These are phyloP conservation scores for Pyricularia pennisetigena DNA, from an alignment of 2,329 filamentous ascomycete species.

Conservation along the genomic window DNA sequence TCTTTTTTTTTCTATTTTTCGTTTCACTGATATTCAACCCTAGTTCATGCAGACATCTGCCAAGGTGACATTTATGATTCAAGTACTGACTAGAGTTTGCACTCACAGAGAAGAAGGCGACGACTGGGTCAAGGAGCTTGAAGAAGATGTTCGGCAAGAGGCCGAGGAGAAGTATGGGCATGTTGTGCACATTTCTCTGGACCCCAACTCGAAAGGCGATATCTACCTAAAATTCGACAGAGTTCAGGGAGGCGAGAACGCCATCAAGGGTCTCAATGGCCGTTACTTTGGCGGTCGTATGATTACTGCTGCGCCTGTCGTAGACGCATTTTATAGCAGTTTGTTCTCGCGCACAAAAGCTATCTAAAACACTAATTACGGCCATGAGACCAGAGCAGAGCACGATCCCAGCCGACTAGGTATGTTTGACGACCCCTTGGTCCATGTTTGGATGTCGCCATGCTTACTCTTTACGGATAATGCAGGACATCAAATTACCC, in stretches of 20 bases:
- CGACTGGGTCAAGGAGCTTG: slow-evolving; percentile 83
- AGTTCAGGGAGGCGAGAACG: slow-evolving; percentile 90
- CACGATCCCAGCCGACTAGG: background rate
- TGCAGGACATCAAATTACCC: background rate
- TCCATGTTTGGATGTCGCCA: background rate
- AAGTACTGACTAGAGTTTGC: slow-evolving; percentile 20
- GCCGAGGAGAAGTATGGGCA: slow-evolving; percentile 94
- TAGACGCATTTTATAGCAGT: slow-evolving; percentile 98
- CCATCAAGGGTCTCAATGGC: slow-evolving; percentile 94
- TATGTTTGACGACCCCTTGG: background rate
- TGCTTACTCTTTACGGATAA: background rate
- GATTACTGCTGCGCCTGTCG: slow-evolving; percentile 91
- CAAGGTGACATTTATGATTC: background rate
- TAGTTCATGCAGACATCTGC: background rate
- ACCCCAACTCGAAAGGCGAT: slow-evolving; percentile 88
- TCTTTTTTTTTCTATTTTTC: slow-evolving; percentile 19
- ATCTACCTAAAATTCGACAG: slow-evolving; percentile 98
- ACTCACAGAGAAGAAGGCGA: slow-evolving; percentile 71
- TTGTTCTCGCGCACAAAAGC: slow-evolving; percentile 81
- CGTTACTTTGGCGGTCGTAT: slow-evolving; percentile 88
- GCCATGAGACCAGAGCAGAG: slow-evolving; percentile 16
- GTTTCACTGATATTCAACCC: background rate
- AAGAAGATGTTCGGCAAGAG: slow-evolving; percentile 86
- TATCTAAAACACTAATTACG: slow-evolving; percentile 57
- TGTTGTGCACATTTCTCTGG: slow-evolving; percentile 92